Percentiles rank a stretch among this genome's conserved stretches.
Conservation (phyloP, 176 grass and related monocot genomes). For the Oryza nivara region DNA sequence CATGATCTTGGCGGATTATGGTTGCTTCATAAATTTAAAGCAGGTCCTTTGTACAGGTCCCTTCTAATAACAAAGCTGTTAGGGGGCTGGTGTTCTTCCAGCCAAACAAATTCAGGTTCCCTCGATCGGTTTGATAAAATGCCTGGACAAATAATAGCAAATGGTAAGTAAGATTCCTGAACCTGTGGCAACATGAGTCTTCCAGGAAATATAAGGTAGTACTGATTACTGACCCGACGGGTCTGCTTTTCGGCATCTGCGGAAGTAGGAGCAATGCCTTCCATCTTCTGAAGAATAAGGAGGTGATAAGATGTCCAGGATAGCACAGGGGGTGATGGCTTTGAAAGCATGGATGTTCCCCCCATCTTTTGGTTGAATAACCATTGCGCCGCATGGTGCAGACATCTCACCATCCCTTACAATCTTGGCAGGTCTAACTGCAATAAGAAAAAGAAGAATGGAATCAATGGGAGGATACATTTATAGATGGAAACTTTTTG, state of each 20-base stretch:
- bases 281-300: slow-evolving; percentile 69
- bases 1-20: neutral
- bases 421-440: slow-evolving; percentile 61
- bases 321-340: slow-evolving; percentile 69
- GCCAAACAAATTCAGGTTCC: slow-evolving; percentile 55
- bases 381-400: slow-evolving; percentile 50
- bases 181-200: neutral
- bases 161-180: neutral
- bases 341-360: slow-evolving; percentile 62
- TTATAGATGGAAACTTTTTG: neutral
- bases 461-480: neutral
- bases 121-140: slow-evolving; percentile 48
- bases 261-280: slow-evolving; percentile 71
- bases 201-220: neutral
- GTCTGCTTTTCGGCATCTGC: slow-evolving; percentile 36
- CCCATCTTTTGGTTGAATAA: slow-evolving; percentile 45
- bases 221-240: slow-evolving; percentile 38
- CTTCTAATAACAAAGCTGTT: slow-evolving; percentile 71
- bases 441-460: slow-evolving; percentile 5
- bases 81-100: slow-evolving; percentile 62
- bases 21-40: slow-evolving; percentile 41
- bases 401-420: slow-evolving; percentile 58
- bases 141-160: slow-evolving; percentile 26
- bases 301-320: slow-evolving; percentile 67
- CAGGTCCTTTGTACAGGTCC: slow-evolving; percentile 63